Evolutionary conservation across 1,139 yeast species (phyloP).

Genomic region (Blastobotrys proliferans): DNA sequence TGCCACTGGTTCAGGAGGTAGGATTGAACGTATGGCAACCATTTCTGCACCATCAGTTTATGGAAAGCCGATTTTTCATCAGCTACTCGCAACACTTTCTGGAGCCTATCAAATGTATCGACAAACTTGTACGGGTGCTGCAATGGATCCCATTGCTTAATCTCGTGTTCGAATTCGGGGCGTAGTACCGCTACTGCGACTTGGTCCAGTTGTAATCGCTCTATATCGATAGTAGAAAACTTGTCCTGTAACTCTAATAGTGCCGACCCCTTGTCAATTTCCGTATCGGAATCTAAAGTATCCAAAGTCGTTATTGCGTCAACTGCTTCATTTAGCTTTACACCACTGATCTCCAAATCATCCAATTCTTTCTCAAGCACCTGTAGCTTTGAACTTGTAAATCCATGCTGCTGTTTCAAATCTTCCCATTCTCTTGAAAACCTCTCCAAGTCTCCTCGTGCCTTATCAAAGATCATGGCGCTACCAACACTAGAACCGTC

Average conservation of each 20-base stretch:
- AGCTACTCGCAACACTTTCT: constrained; percentile 21
- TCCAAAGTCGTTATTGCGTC: neutral
- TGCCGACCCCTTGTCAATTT: constrained; percentile 11
- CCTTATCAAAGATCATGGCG: constrained; percentile 15
- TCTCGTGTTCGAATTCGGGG: constrained; percentile 26
- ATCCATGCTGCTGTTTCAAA: constrained; percentile 24
- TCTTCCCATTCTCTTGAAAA: constrained; percentile 29
- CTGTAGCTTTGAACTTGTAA: constrained; percentile 23
- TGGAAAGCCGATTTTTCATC: constrained; percentile 31
- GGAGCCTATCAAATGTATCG: constrained; percentile 31
- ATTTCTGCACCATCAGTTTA: constrained; percentile 34
- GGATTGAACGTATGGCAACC: constrained; percentile 36
- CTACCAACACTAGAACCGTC: neutral
- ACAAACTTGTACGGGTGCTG: constrained; percentile 30
- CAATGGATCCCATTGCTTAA: constrained; percentile 40
- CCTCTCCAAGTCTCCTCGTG: constrained; percentile 28
- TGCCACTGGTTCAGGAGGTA: constrained; percentile 37
- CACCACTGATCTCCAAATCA: no score
- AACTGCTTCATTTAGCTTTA: neutral
- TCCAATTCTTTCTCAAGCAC: constrained; percentile 24
- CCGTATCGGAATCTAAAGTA: constrained; percentile 6
- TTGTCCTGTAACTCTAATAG: constrained; percentile 28
- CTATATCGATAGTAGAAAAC: constrained; percentile 20
- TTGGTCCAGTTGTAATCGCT: constrained; percentile 25
- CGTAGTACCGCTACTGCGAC: constrained; percentile 33